Conservation (phyloP, 345 rosid species). For the Crucihimalaya himalaica region DNA sequence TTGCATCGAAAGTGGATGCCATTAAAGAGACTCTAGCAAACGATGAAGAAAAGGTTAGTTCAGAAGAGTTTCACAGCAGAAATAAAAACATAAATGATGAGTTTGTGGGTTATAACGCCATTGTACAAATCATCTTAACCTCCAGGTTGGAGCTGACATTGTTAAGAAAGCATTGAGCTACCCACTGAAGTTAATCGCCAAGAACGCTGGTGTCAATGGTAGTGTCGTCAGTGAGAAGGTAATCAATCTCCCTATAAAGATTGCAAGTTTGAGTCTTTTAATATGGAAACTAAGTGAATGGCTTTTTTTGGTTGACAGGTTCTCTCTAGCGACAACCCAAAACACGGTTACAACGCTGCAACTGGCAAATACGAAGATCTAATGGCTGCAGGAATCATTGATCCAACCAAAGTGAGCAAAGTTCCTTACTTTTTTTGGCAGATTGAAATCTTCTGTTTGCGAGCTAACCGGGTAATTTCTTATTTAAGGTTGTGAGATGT, state of each 20-base stretch:
- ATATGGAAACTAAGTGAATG: conserved; percentile 1
- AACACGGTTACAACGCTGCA: conserved; percentile 83
- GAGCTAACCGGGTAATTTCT: neutral
- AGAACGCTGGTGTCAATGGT: conserved; percentile 91
- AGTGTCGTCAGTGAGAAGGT: conserved; percentile 91
- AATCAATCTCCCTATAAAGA: neutral
- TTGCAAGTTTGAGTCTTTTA: conserved; percentile 13
- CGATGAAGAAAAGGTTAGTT: conserved; percentile 79
- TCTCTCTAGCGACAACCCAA: conserved; percentile 62
- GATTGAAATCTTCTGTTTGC: neutral
- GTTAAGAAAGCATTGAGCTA: conserved; percentile 82
- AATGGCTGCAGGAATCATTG: conserved; percentile 91
- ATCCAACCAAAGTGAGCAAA: conserved; percentile 75
- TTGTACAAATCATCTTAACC: neutral
- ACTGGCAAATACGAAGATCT: conserved; percentile 87
- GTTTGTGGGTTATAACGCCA: neutral
- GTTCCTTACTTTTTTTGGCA: neutral
- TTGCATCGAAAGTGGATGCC: conserved; percentile 64
- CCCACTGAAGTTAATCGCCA: conserved; percentile 83
- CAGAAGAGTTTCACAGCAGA: neutral
- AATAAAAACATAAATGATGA: neutral
- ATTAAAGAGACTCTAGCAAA: conserved; percentile 67
- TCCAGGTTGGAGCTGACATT: conserved; percentile 88
- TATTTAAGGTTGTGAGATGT: conserved; percentile 82
- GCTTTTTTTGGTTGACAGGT: conserved; percentile 42